Base-by-base conservation (phyloP, 1,284 basidiomycete genomes). In the Farysia itapuensis region DNA sequence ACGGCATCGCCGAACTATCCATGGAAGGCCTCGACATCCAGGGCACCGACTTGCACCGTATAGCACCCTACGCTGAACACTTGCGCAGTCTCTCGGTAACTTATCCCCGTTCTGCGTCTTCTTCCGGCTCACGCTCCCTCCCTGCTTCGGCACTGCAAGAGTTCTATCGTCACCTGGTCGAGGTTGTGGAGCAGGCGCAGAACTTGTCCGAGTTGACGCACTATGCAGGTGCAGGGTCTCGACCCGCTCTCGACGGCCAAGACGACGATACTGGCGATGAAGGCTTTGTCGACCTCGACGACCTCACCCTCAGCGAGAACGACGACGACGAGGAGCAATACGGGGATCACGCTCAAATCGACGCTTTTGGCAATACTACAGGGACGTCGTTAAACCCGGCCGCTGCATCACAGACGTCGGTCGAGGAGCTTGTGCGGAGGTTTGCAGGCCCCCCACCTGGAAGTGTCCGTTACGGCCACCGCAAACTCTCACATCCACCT, bases 11-110 rank as follows among this genome's bases (percentile, higher is more conserved):
- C 5, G 58, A 67, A 14, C 58, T 75, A 11, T 58, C 67, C 2
- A 49, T 75, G 31, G 72, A 75, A 39, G 60, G 67, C 4, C 47
- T 75, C 35, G 50, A 63, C 25, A 53, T 63, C 2, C 43, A 43
- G 15, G 48, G 52, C 8, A 42, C 39, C 20, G 63, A 58, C 20
- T 32, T 65, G 2, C 28, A 39, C 32, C 18, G 43, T 28, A 19
- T 67, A 24, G 35, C 26, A 16, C 56, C 56, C 5, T 47, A 47
- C 15, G 38, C 54, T 2, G 23, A 48, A 0, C 39, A 45, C 2
- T 22, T 67, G 18, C 48, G 50, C 0, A 16, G 52, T 14, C 47
- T 67, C 2, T 61, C 65, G 5, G 30, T 74, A 23, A 74, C 70
- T 1, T 66, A 66, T 35, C 72, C 72, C 0, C 33, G 50, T 29